Base-by-base conservation (phyloP, 2,329 filamentous ascomycete species). In the Dothiorella sarmentorum region DNA sequence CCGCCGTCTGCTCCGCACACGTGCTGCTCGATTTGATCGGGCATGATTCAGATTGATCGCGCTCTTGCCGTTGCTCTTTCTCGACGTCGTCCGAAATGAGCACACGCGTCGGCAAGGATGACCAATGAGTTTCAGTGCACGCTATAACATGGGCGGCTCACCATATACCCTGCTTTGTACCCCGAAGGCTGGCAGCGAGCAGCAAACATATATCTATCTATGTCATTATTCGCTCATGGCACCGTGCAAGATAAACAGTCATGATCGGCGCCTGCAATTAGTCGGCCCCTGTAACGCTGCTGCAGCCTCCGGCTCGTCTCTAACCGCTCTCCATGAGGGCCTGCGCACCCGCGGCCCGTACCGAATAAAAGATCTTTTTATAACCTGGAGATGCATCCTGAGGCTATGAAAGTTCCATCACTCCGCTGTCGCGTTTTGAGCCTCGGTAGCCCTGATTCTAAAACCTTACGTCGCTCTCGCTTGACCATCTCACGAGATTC, bases 101-200 rank as follows among this genome's bases (percentile, higher is more conserved):
- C 49, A 24, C 35, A 53, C 49, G 49, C 35, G 49, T 53, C 35
- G 33, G 49, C 49, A 52, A 52, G 47, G 47, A 27, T 38, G 47
- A 7, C 20, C 33, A 40, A 29, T 40, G 49, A 35, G 49, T 53
- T 53, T 53, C 49, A 53, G 49, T 38, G 33, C 22, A 13, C 29
- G 49, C 49, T 53, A 53, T 53, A 53, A 35, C 49, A 53, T 53
- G 49, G 49, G 49, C 22, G 29, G n/a, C 3, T 3, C 24, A 37
- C 35, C 40, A 38, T 40, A 40, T 40, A 7, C 47, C 47, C 47
- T 22, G 20, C 31, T 24, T 40, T 27, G 24, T 7, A 17, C n/a
- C 24, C 5, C 22, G 15, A 15, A 9, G 17, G 47, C 49, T 29
- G 33, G 9, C 49, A 42, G 24, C 6, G n/a, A 9, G 37, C 49